Conservation (phyloP, 169 alveolate genomes). For the Cryptosporidium meleagridis region DNA sequence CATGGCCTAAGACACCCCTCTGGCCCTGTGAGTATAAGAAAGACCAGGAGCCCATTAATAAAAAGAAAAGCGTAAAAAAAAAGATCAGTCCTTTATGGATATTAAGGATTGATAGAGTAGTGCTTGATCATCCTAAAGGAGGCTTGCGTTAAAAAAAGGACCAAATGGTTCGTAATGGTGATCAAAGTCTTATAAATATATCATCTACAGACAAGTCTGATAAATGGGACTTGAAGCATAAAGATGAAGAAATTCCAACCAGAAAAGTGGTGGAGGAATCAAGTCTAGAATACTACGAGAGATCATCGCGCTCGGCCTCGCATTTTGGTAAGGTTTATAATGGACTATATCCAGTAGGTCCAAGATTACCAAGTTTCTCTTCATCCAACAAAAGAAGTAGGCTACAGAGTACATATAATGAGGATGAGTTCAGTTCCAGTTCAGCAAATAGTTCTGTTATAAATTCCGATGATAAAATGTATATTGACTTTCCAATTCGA, state of each 20-base stretch:
- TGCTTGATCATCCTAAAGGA: slow-evolving; percentile 25
- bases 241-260: slow-evolving; percentile 2
- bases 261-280: slow-evolving; percentile 12
- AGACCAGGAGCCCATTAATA: slow-evolving; percentile 23
- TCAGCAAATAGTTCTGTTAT: slow-evolving; percentile 20
- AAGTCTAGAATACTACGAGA: slow-evolving; percentile 48
- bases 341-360: slow-evolving; percentile 73
- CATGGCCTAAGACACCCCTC: slow-evolving; percentile 68
- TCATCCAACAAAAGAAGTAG: slow-evolving; percentile 38
- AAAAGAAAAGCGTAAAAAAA: neutral
- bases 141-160: slow-evolving; percentile 12
- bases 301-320: slow-evolving; percentile 18
- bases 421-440: slow-evolving; percentile 62
- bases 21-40: slow-evolving; percentile 58
- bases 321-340: slow-evolving; percentile 72
- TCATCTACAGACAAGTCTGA: slow-evolving; percentile 5
- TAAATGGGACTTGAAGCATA: neutral
- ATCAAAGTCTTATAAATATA: slow-evolving; percentile 6
- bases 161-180: slow-evolving; percentile 55
- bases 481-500: slow-evolving; percentile 87
- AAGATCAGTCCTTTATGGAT: slow-evolving; percentile 8
- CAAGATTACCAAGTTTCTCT: slow-evolving; percentile 37
- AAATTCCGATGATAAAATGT: slow-evolving; percentile 78
- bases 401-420: slow-evolving; percentile 32
- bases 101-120: slow-evolving; percentile 8